Evolutionary conservation across 2,329 filamentous ascomycete species (phyloP), one percentile per base, ranked within the genome.

Genomic region (Calonectria pseudoreteaudii): DNA sequence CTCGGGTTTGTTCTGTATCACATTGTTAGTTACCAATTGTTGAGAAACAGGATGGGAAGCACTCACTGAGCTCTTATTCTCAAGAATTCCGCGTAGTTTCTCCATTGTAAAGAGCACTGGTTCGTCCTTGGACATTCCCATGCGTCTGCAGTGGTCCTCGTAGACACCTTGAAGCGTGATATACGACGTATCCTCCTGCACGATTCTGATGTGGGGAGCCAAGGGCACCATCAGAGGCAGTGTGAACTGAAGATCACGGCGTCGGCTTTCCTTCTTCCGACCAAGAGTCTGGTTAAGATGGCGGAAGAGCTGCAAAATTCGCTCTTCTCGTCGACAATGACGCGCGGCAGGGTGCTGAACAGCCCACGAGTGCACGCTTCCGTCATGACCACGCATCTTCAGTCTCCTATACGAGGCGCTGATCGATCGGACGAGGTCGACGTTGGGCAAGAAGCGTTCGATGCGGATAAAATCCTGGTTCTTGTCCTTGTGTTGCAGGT

Each of bases 401-500:
- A 99, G 90, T 60, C 97, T 92, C 38, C 97, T 92, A 85, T 98
- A 96, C 66, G 96, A 98, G 36, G 96, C 93, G 69, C 95, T 95
- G 79, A 98, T 95, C 13, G 94, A 95, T 70, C 97, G 93, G 52
- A 99, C 94, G 67, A 98, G 90, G 79, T 99, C 96, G 26, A 99
- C 95, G 77, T 97, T 94, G 13, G 97, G 96, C 80, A 99, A 86
- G 91, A 99, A 99, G 30, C 96, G 94, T 84, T 99, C 97, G 77
- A 99, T 98, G 58, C 96, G 94, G 77, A 99, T 93, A 83, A 99
- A 99, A 84, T 99, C 97, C 80, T 98, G 95, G 84, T 99, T 99
- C 90, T 98, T 99, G 81, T 99, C 97, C 84, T 97, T 97, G 86
- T 98, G 97, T 82, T 98, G 93, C 76, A 98, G 87, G 84, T 99